Conservation (phyloP, 768 basidiomycete species). For the Boletus vinaceobasis region DNA sequence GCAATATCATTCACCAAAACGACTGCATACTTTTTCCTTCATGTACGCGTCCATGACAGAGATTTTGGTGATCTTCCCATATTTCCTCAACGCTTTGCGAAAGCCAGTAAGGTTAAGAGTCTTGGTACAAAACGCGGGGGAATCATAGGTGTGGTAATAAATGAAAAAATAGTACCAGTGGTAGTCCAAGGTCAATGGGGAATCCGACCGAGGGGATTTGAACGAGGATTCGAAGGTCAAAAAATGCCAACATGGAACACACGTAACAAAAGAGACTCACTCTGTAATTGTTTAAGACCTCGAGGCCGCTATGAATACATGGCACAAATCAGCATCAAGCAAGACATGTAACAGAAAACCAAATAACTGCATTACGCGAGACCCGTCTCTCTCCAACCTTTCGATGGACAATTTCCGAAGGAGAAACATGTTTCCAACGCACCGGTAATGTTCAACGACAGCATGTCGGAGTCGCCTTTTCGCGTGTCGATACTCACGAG, state of each 20-base stretch:
- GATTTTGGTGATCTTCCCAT: slow-evolving; percentile 75
- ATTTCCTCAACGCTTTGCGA: slow-evolving; percentile 82
- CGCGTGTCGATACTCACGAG: slow-evolving; percentile 80
- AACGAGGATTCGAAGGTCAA: background rate
- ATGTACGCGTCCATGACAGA: slow-evolving; percentile 75
- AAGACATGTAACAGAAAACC: background rate
- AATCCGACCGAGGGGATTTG: background rate
- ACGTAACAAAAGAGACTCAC: slow-evolving; percentile 37
- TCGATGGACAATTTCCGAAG: background rate
- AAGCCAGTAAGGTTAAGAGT: slow-evolving; percentile 89
- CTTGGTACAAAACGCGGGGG: slow-evolving; percentile 32
- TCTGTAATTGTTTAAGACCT: slow-evolving; percentile 85
- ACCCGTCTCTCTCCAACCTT: background rate
- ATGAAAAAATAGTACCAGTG: background rate
- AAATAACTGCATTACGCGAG: background rate
- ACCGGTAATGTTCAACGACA: slow-evolving; percentile 80
- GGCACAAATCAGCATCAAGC: slow-evolving; percentile 9
- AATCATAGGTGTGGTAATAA: background rate
- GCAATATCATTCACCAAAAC: background rate
- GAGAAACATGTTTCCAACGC: slow-evolving; percentile 6
- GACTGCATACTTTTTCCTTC: slow-evolving; percentile 58
- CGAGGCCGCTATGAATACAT: slow-evolving; percentile 54
- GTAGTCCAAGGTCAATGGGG: background rate
- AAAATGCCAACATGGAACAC: background rate
- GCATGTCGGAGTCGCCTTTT: slow-evolving; percentile 84